phyloP scores from a whole-genome alignment of 1,284 basidiomycete species.

The Cutaneotrichosporon mucoides region DNA sequence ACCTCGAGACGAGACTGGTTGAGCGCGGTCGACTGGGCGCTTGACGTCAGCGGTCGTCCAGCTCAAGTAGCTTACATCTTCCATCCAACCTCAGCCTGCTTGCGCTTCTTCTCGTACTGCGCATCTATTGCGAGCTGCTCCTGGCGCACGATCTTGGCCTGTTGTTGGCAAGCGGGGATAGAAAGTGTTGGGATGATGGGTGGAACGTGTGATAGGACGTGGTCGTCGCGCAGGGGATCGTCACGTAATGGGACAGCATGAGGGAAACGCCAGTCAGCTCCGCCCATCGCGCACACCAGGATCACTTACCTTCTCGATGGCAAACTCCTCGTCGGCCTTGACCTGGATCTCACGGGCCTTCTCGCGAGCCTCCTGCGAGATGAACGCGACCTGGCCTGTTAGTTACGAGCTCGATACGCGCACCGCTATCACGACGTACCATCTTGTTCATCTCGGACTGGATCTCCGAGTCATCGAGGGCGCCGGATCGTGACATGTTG shows the following conservation, averaged over 20 bases:
- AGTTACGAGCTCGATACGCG: no score
- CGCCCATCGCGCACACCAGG: not conserved
- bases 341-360: conserved; percentile 95
- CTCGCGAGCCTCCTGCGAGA: conserved; percentile 93
- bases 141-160: conserved; percentile 94
- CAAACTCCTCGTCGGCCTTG: conserved; percentile 95
- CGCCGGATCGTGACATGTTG: conserved; percentile 51
- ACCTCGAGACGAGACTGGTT: conserved; percentile 92
- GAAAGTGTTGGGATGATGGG: no score
- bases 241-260: no score
- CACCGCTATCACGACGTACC: conserved; percentile 55
- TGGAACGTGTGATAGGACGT: no score
- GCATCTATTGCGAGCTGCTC: conserved; percentile 88
- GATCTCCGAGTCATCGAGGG: conserved; percentile 94
- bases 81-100: conserved; percentile 84
- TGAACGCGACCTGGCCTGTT: conserved; percentile 73
- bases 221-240: no score
- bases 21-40: conserved; percentile 90
- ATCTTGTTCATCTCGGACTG: conserved; percentile 98
- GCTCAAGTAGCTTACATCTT: conserved; percentile 69
- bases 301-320: conserved; percentile 78
- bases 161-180: not conserved
- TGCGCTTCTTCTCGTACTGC: conserved; percentile 88
- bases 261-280: not conserved
- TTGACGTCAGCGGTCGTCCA: conserved; percentile 42